These are phyloP conservation scores for Cutaneotrichosporon sp. DNA, from an alignment of 1,284 basidiomycete species.

Conservation along the genomic window DNA sequence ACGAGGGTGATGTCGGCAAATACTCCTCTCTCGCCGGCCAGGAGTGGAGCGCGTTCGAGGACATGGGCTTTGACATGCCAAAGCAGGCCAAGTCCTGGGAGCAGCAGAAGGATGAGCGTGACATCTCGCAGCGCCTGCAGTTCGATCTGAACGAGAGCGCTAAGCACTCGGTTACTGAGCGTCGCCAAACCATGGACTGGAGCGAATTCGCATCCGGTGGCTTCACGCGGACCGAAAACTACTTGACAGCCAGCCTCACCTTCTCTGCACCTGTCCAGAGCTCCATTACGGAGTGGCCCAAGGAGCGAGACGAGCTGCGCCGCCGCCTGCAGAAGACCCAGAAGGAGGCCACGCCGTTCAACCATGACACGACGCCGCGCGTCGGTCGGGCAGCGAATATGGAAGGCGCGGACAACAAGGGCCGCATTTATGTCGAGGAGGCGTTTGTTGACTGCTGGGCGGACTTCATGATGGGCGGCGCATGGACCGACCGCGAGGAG, in stretches of 20 bases:
- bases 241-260: conserved; percentile 72
- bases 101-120: conserved; percentile 14
- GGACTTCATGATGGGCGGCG: conserved; percentile 75
- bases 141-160: conserved; percentile 84
- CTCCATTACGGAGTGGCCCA: conserved; percentile 68
- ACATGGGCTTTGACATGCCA: conserved; percentile 66
- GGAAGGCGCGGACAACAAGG: conserved; percentile 57
- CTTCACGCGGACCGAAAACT: conserved; percentile 71
- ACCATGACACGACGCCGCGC: conserved; percentile 79
- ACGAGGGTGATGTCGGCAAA: conserved; percentile 60
- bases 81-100: conserved; percentile 5
- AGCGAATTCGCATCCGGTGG: conserved; percentile 74
- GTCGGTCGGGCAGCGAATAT: conserved; percentile 44
- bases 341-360: conserved; percentile 72
- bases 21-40: conserved; percentile 76
- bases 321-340: conserved; percentile 78
- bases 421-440: conserved; percentile 70
- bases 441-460: conserved; percentile 82
- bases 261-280: conserved; percentile 69
- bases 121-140: conserved; percentile 63
- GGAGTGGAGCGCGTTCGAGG: conserved; percentile 84
- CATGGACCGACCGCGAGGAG: conserved; percentile 73
- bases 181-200: conserved; percentile 78
- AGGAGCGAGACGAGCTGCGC: conserved; percentile 67
- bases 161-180: conserved; percentile 64